These are phyloP conservation scores for Parachaetomium inaequale DNA, from an alignment of 495 filamentous ascomycete genomes.

Conservation along the genomic window DNA sequence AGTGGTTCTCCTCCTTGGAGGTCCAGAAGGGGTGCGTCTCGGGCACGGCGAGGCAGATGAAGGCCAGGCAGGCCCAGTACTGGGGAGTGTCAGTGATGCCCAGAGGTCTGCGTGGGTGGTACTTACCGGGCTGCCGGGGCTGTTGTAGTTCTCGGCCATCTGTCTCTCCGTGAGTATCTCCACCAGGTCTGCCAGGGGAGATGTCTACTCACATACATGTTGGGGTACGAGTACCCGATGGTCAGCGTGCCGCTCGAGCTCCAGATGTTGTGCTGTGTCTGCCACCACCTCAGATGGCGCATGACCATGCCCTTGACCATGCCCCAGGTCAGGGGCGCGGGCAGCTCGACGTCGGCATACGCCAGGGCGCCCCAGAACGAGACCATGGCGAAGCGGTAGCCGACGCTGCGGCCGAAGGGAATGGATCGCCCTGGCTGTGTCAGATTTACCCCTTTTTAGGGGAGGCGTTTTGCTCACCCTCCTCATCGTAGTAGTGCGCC, in stretches of 20 bases:
- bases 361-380: constrained; percentile 76
- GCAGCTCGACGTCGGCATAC: constrained; percentile 69
- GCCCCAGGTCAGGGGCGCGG: constrained; percentile 67
- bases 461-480: constrained; percentile 39
- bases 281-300: constrained; percentile 75
- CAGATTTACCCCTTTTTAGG: neutral
- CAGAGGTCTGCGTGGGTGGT: too few species aligned
- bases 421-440: constrained; percentile 51
- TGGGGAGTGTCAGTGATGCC: constrained; percentile 29
- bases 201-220: constrained; percentile 58
- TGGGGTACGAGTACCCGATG: constrained; percentile 74
- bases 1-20: constrained; percentile 59
- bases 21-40: constrained; percentile 73
- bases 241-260: constrained; percentile 67
- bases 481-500: constrained; percentile 68
- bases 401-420: constrained; percentile 71
- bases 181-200: neutral
- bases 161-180: constrained; percentile 17
- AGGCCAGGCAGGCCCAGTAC: constrained; percentile 76
- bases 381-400: constrained; percentile 78
- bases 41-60: constrained; percentile 65
- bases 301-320: constrained; percentile 72
- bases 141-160: constrained; percentile 77
- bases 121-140: constrained; percentile 53
- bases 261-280: constrained; percentile 68